Percentiles rank a stretch among this genome's conserved stretches.
Conservation (phyloP, 352 stramenopile genomes). For the Phytophthora constricta region DNA sequence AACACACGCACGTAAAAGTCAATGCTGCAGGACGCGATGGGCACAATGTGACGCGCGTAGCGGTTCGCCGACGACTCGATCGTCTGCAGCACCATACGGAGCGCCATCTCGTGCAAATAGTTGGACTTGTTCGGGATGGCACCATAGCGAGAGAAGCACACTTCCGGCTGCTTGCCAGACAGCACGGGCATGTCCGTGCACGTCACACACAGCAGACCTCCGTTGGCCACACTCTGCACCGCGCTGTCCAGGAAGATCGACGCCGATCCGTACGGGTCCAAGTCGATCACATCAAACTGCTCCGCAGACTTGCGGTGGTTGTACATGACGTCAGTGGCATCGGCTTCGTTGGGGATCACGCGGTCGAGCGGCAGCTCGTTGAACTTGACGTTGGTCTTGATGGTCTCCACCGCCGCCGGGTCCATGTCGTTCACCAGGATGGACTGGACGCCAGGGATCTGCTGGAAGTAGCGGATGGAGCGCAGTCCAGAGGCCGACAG, state of each 20-base stretch:
- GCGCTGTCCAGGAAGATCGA: conserved; percentile 98
- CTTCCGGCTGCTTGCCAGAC: conserved; percentile 88
- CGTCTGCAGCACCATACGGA: conserved; percentile 94
- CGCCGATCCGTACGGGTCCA: conserved; percentile 99
- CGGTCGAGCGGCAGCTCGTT: conserved; percentile 85
- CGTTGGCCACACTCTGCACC: conserved; percentile 94
- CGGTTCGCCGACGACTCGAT: conserved; percentile 95
- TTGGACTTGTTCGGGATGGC: conserved; percentile 88
- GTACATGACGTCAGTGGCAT: conserved; percentile 90
- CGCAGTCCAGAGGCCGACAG: conserved; percentile 98
- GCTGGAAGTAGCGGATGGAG: conserved; percentile 99
- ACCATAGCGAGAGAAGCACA: conserved; percentile 90
- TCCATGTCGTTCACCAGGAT: conserved; percentile 99
- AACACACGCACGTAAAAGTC: conserved; percentile 99
- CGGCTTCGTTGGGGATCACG: conserved; percentile 86
- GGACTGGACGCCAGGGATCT: conserved; percentile 97
- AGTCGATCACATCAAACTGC: conserved; percentile 99
- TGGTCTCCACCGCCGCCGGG: conserved; percentile 94
- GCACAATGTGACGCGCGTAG: conserved; percentile 97
- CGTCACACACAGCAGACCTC: conserved; percentile 98
- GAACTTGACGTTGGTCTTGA: conserved; percentile 95
- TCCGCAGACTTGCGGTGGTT: conserved; percentile 85
- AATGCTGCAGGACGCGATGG: conserved; percentile 98
- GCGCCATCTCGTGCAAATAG: conserved; percentile 89
- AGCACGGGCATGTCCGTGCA: conserved; percentile 98